Percentiles rank a stretch among this genome's conserved stretches.
These are phyloP conservation scores for Pichia paraexigua DNA, from an alignment of 805 yeast species.

Conservation along the genomic window DNA sequence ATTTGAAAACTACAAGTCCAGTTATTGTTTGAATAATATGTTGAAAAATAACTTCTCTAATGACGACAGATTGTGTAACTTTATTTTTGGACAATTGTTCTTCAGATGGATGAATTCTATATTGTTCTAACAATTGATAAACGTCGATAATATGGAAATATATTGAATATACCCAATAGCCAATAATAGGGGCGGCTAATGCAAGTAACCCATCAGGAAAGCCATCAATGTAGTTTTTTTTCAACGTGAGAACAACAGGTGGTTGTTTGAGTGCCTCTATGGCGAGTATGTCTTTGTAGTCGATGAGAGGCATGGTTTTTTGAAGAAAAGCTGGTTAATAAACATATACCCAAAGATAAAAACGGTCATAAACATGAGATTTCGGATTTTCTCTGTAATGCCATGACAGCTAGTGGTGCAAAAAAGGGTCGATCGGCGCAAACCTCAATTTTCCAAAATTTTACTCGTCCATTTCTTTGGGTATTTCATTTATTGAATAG, in stretches of 20 bases:
- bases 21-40: constrained; percentile 74
- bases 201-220: constrained; percentile 31
- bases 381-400: no score
- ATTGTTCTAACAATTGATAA: constrained; percentile 66
- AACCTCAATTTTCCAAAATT: not conserved
- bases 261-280: constrained; percentile 5
- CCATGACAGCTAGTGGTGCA: no score
- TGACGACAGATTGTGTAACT: constrained; percentile 60
- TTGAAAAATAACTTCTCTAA: constrained; percentile 76
- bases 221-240: constrained; percentile 3
- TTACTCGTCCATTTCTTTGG: not conserved
- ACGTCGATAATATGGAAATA: constrained; percentile 72
- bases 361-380: not conserved
- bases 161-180: constrained; percentile 74
- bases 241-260: not conserved
- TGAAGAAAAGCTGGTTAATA: not conserved
- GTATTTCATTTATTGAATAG: not conserved
- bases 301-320: not conserved
- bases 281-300: not conserved
- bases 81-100: constrained; percentile 73
- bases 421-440: not conserved
- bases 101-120: constrained; percentile 87
- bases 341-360: not conserved
- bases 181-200: constrained; percentile 64
- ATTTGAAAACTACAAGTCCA: constrained; percentile 46